Percentiles rank a stretch among this genome's conserved stretches.
phyloP scores from a whole-genome alignment of 202 grass and related monocot species.

The Eragrostis tef region DNA sequence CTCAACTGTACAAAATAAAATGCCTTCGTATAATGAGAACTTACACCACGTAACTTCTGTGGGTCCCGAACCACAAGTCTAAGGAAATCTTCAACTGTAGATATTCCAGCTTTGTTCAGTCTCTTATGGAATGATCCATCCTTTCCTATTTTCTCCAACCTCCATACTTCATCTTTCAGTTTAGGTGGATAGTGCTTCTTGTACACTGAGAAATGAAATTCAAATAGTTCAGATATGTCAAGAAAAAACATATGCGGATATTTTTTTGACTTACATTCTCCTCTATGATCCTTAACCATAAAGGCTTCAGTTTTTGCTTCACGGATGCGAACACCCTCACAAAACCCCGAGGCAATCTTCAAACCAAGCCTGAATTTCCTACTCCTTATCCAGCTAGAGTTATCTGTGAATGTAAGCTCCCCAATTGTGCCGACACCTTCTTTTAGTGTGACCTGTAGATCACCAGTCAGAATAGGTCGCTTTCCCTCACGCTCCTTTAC shows the following conservation, averaged over 20 bases:
- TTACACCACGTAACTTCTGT: conserved; percentile 69
- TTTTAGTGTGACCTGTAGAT: conserved; percentile 73
- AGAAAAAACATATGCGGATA: conserved; percentile 32
- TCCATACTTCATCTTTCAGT: conserved; percentile 79
- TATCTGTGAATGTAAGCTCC: conserved; percentile 77
- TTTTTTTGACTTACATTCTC: conserved; percentile 64
- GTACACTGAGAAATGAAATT: conserved; percentile 63
- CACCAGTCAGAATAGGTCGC: conserved; percentile 70
- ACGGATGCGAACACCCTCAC: conserved; percentile 58
- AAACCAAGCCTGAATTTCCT: conserved; percentile 81
- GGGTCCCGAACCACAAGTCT: conserved; percentile 67
- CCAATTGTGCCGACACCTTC: conserved; percentile 76
- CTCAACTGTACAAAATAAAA: background rate
- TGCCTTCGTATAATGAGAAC: conserved; percentile 1
- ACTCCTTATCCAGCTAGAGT: conserved; percentile 91
- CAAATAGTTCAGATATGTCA: conserved; percentile 32
- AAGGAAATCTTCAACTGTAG: conserved; percentile 75
- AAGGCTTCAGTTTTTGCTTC: conserved; percentile 87
- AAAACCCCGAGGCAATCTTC: conserved; percentile 69
- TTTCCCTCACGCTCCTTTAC: conserved; percentile 83
- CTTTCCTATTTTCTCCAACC: conserved; percentile 83
- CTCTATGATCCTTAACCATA: conserved; percentile 81
- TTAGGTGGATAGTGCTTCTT: conserved; percentile 85
- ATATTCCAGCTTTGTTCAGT: conserved; percentile 68
- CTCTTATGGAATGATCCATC: conserved; percentile 80